Conservation (phyloP, 768 basidiomycete genomes). For the Agrocybe pediades region DNA sequence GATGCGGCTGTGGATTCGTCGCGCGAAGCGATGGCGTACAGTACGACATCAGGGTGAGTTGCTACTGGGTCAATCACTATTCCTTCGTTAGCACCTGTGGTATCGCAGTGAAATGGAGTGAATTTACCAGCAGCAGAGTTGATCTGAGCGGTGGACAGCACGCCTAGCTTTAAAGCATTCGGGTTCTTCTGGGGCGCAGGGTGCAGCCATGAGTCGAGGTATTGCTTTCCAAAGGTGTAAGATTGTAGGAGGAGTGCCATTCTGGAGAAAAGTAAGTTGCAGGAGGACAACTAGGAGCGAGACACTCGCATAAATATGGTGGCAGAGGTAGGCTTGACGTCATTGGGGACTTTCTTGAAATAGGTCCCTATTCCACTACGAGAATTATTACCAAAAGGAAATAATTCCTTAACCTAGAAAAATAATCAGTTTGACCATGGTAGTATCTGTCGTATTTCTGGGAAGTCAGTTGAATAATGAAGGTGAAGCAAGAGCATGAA, state of each 20-base stretch:
- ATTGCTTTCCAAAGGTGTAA: conserved; percentile 24
- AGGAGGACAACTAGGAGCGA: not conserved
- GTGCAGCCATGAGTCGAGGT: conserved; percentile 21
- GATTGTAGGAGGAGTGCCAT: conserved; percentile 27
- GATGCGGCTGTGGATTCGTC: conserved; percentile 36
- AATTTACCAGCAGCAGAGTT: conserved; percentile 23
- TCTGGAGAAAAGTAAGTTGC: not conserved
- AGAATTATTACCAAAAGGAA: too few relatives aligned
- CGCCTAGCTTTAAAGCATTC: conserved; percentile 26
- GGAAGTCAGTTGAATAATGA: too few relatives aligned
- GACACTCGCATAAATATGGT: too few relatives aligned
- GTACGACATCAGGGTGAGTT: conserved; percentile 29
- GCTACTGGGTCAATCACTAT: conserved; percentile 28
- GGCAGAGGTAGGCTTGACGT: too few relatives aligned
- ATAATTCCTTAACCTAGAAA: too few relatives aligned
- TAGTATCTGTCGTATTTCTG: too few relatives aligned
- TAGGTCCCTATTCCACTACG: too few relatives aligned
- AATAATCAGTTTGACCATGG: too few relatives aligned
- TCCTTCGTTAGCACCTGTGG: not conserved
- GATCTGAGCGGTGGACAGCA: conserved; percentile 28
- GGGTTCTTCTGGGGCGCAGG: conserved; percentile 20
- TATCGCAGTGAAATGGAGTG: not conserved
- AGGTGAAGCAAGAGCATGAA: too few relatives aligned
- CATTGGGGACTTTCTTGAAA: too few relatives aligned
- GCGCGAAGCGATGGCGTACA: conserved; percentile 32